Conservation (phyloP, 2,329 filamentous ascomycete species). For the Anthostomella pinea region DNA sequence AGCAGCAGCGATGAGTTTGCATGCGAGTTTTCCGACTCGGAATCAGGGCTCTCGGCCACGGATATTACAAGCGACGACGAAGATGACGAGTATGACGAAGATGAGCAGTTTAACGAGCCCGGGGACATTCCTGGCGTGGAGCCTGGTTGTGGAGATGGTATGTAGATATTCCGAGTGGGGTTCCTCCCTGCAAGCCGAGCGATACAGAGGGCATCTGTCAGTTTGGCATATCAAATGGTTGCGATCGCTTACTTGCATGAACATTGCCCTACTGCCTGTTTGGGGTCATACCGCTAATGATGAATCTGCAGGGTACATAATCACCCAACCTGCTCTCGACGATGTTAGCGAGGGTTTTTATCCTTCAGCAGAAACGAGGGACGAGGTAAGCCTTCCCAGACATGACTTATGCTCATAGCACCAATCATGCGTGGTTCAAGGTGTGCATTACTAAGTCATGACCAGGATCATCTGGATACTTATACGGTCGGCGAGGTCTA, state of each 20-base stretch:
- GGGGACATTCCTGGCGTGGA: conserved; percentile 80
- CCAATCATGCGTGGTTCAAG: too few relatives aligned
- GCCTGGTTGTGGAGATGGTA: conserved; percentile 66
- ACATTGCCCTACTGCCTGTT: too few relatives aligned
- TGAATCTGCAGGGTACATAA: conserved; percentile 54
- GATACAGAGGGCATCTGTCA: too few relatives aligned
- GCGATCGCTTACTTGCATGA: too few relatives aligned
- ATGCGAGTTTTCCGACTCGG: conserved; percentile 61
- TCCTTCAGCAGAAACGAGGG: conserved; percentile 64
- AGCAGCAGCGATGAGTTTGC: conserved; percentile 52
- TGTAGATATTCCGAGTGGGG: too few relatives aligned
- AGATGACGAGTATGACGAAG: conserved; percentile 48
- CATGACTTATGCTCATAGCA: background rate
- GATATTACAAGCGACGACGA: conserved; percentile 52
- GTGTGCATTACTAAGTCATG: too few relatives aligned
- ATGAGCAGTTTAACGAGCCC: conserved; percentile 54
- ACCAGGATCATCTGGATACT: conserved; percentile 71
- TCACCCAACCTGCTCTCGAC: conserved; percentile 90
- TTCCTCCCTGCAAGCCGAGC: conserved; percentile 3
- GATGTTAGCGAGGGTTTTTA: conserved; percentile 83
- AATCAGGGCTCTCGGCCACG: conserved; percentile 39
- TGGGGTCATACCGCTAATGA: too few relatives aligned
- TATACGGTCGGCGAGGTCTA: conserved; percentile 81
- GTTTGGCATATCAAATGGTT: too few relatives aligned
- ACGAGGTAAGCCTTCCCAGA: conserved; percentile 44